phyloP scores from a whole-genome alignment of 1,284 basidiomycete genomes.

The Sphaerobolus stellatus region DNA sequence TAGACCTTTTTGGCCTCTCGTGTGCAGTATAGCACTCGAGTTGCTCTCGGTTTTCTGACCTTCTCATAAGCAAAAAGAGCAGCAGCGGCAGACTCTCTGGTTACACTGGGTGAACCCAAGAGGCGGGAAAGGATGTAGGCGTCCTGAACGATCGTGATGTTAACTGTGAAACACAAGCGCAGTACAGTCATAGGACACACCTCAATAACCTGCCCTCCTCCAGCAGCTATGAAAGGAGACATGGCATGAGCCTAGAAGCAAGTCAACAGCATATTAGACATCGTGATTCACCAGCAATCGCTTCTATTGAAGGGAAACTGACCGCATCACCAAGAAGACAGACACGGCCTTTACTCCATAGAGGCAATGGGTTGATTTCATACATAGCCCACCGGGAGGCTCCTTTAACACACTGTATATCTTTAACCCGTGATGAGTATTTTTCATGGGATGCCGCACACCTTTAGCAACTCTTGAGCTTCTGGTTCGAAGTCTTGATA shows the following conservation, averaged over 20 bases:
- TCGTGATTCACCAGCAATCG: too few relatives aligned
- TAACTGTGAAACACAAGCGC: background rate
- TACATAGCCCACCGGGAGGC: conserved; percentile 35
- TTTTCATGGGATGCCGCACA: conserved; percentile 22
- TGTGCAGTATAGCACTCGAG: background rate
- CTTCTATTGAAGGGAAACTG: too few relatives aligned
- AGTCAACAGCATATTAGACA: background rate
- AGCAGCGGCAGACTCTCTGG: background rate
- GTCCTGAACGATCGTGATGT: background rate
- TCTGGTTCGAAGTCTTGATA: conserved; percentile 44
- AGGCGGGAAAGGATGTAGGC: conserved; percentile 9
- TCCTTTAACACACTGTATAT: conserved; percentile 11
- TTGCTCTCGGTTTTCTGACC: conserved; percentile 1
- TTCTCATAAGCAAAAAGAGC: conserved; percentile 5
- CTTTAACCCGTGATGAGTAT: background rate
- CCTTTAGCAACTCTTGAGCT: conserved; percentile 39
- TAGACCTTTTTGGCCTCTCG: background rate
- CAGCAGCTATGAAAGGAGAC: conserved; percentile 54
- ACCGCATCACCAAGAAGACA: conserved; percentile 54
- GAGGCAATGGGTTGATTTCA: conserved; percentile 36
- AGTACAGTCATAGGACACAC: conserved; percentile 27
- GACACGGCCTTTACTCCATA: conserved; percentile 40
- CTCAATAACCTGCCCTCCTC: conserved; percentile 57
- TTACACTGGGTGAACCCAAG: background rate
- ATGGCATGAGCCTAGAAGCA: conserved; percentile 49